A percentile compares a stretch with the other conserved stretches of the same genome.
phyloP scores from a whole-genome alignment of 2,329 filamentous ascomycete species.

The Botryotinia globosa region DNA sequence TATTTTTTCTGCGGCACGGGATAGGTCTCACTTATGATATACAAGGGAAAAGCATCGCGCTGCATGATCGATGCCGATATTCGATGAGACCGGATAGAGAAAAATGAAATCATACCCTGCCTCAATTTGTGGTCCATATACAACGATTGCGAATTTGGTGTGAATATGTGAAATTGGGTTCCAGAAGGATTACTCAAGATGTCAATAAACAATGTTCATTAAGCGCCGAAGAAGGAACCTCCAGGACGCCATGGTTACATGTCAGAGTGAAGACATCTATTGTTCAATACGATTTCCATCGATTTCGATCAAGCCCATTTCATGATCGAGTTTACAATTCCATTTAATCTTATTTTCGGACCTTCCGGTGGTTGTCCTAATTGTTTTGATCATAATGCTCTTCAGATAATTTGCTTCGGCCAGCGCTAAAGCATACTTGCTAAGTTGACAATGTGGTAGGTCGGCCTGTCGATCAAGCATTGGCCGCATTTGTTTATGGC shows the following conservation, averaged over 20 bases:
- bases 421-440: background rate
- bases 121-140: background rate
- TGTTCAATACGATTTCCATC: background rate
- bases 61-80: slow-evolving; percentile 19
- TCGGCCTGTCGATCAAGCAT: background rate
- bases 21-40: slow-evolving; percentile 19
- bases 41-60: slow-evolving; percentile 18
- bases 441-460: background rate
- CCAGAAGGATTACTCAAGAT: slow-evolving; percentile 3
- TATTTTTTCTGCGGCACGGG: slow-evolving; percentile 20
- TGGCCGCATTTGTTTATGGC: background rate
- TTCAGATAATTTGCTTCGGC: background rate
- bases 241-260: background rate
- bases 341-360: background rate
- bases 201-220: background rate
- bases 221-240: background rate
- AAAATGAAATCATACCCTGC: slow-evolving; percentile 18
- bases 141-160: slow-evolving; percentile 1
- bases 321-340: background rate
- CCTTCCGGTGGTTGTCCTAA: background rate
- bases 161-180: slow-evolving; percentile 11
- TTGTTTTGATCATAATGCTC: background rate
- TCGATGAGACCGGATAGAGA: slow-evolving; percentile 19
- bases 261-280: background rate
- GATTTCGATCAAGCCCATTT: background rate